Evolutionary conservation across 139 green algal species (phyloP), one percentile per base, ranked within the genome.

Genomic region (Coccomyxa sp.): DNA sequence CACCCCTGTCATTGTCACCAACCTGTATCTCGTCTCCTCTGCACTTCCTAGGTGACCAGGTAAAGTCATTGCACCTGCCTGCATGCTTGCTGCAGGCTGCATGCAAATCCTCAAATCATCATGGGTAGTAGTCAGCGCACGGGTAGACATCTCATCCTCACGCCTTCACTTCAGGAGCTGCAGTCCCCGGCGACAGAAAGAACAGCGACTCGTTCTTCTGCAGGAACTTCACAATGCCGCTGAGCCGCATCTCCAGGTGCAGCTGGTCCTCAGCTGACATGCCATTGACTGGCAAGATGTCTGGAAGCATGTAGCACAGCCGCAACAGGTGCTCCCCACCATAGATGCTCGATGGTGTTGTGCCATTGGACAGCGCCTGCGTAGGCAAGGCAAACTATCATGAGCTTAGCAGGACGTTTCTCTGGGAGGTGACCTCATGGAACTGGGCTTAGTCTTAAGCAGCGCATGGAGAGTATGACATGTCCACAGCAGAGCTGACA

Each of bases 251-350:
- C 74, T 68, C 40, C 36, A 74, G 27, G 24, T 36, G 31, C n/a
- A n/a, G 22, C 70, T 72, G 39, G 55, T 55, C 37, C 8, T 74
- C 55, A 8, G 36, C 4, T 27, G 50, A 31, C 27, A 71, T 55
- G 71, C 27, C 29, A 37, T 2, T n/a, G 1, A 40, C 39, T 31
- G 89, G 85, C 55, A 97, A 77, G 18, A 98, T 78, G 40, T 95
- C 91, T 18, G 94, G 93, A 70, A 98, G 85, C 85, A 96, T 97
- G 14, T 95, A 82, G 55, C 97, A 86, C 69, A 98, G 86, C 2
- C 94, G 88, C 55, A 96, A 78, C 40, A 98, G 87, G 88, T 97
- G 94, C 89, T 97, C 93, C 0, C 85, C 91, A 10, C 94, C 94
- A 70, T 95, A 98, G 14, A 97, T 71, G 7, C 87, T 84, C 75